Conservation (phyloP, 495 filamentous ascomycete species). For the Penicillium bovifimosum region DNA sequence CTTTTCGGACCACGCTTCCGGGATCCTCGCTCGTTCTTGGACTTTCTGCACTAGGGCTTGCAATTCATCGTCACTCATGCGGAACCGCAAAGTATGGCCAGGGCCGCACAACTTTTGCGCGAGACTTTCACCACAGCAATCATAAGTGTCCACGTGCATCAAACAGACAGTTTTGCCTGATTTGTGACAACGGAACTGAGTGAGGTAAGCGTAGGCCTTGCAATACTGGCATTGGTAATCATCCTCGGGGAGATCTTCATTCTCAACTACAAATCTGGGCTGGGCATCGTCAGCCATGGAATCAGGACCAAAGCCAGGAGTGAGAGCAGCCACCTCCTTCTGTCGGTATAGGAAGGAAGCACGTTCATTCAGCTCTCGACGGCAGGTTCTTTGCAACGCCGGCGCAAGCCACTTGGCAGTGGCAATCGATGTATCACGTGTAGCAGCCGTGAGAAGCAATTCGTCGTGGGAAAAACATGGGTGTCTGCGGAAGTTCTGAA, state of each 20-base stretch:
- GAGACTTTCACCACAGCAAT: slow-evolving; percentile 68
- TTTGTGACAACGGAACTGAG: slow-evolving; percentile 76
- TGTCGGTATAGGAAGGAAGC: slow-evolving; percentile 62
- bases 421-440: slow-evolving; percentile 74
- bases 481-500: slow-evolving; percentile 83
- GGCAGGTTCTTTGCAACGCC: slow-evolving; percentile 69
- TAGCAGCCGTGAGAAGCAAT: slow-evolving; percentile 81
- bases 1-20: slow-evolving; percentile 88
- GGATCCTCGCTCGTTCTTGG: slow-evolving; percentile 76
- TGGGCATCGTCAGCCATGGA: slow-evolving; percentile 32
- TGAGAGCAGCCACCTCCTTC: slow-evolving; percentile 45
- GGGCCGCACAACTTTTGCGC: slow-evolving; percentile 54
- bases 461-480: slow-evolving; percentile 98
- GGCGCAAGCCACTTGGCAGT: slow-evolving; percentile 94
- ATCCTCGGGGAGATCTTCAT: slow-evolving; percentile 76
- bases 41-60: slow-evolving; percentile 64
- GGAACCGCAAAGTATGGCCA: slow-evolving; percentile 65
- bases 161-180: slow-evolving; percentile 75
- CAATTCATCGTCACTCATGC: slow-evolving; percentile 68
- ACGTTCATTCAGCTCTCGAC: slow-evolving; percentile 65
- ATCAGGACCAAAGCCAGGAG: slow-evolving; percentile 33
- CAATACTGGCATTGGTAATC: slow-evolving; percentile 87
- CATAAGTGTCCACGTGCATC: slow-evolving; percentile 66
- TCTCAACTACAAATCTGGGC: slow-evolving; percentile 49
- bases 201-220: slow-evolving; percentile 88